Base-by-base conservation (phyloP, 352 stramenopile genomes). In the Pythium oligandrum region DNA sequence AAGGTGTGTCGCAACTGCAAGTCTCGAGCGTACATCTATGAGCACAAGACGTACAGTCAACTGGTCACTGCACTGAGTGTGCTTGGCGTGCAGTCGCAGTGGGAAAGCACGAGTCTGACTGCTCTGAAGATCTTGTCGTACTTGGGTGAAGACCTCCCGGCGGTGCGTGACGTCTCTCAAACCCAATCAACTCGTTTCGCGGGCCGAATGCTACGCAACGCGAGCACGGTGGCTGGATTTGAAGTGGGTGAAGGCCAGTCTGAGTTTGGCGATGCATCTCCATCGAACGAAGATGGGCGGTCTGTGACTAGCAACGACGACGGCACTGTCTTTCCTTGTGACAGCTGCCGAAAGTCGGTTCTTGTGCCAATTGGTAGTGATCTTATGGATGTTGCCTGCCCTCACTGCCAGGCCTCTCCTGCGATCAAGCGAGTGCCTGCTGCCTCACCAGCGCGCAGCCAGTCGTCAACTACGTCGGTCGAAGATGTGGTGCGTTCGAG, bases 401-500 rank as follows among this genome's bases (percentile, higher is more conserved):
- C 79, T 12, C 75, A 88, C 53, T 90, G 79, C 37, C 70, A 76
- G 33, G 70, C 84, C 31, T 76, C 80, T 8, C 74, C 74, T 4
- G 68, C 71, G 0, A 68, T 83, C 30, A 75, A 63, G 46, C 51
- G 40, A 3, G 56, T 60, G 17, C 2, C 39, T 3, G 17, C 17
- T 26, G 17, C 17, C 17, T 26, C 17, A 26, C 43, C 57, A 1
- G 6, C 46, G 0, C 38, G 44, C 10, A 34, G 43, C 11, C 38
- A 45, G 10, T 65, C 64, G 7, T 78, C 68, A 6, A 34, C 64
- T 17, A 59, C 45, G 7, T 75, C 67, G 3, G 51, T 71, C 6
- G 68, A 78, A 42, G 72, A 62, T 7, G 7, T 12, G 38, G 0
- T 42, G 7, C 38, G 12, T 12, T 42, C 38, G 7, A 42, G 38